phyloP scores from a whole-genome alignment of 441 rosid species.

The Kokia cookei region DNA sequence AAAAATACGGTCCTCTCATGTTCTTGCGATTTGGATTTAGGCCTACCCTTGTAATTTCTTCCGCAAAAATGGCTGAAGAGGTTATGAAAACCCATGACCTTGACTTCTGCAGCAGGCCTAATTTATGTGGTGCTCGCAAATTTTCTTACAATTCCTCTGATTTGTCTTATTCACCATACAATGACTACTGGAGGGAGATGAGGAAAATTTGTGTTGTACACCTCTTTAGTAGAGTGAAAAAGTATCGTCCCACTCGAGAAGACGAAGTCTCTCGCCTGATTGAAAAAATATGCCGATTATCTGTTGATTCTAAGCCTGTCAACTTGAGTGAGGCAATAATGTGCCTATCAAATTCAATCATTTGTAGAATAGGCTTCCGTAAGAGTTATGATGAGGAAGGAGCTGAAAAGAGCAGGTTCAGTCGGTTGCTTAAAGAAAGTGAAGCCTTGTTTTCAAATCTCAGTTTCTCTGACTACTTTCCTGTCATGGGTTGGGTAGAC shows the following conservation, averaged over 20 bases:
- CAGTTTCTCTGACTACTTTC: conserved; percentile 15
- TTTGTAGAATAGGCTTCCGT: neutral
- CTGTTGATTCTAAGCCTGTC: neutral
- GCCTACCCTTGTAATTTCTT: conserved; percentile 11
- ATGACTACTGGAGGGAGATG: conserved; percentile 32
- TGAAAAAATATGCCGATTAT: conserved; percentile 8
- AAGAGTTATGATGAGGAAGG: neutral
- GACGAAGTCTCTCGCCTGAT: conserved; percentile 32
- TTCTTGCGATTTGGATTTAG: neutral
- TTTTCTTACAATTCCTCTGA: conserved; percentile 34
- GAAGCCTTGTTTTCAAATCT: neutral
- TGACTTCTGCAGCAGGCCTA: conserved; percentile 15
- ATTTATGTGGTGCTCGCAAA: conserved; percentile 16
- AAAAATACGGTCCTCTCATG: neutral
- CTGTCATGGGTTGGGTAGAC: conserved; percentile 17
- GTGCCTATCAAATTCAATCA: neutral
- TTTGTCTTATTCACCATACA: conserved; percentile 29
- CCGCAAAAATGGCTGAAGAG: conserved; percentile 21
- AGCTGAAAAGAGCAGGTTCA: conserved; percentile 14
- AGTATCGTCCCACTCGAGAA: conserved; percentile 11
- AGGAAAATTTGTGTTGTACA: conserved; percentile 31
- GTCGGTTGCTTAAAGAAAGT: conserved; percentile 5
- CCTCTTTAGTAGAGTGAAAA: conserved; percentile 26
- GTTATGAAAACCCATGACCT: conserved; percentile 33
- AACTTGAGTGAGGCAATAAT: conserved; percentile 16